Percentiles rank a stretch among this genome's conserved stretches.
phyloP scores from a whole-genome alignment of 1,284 basidiomycete genomes.

The Lignosus rhinocerotis region DNA sequence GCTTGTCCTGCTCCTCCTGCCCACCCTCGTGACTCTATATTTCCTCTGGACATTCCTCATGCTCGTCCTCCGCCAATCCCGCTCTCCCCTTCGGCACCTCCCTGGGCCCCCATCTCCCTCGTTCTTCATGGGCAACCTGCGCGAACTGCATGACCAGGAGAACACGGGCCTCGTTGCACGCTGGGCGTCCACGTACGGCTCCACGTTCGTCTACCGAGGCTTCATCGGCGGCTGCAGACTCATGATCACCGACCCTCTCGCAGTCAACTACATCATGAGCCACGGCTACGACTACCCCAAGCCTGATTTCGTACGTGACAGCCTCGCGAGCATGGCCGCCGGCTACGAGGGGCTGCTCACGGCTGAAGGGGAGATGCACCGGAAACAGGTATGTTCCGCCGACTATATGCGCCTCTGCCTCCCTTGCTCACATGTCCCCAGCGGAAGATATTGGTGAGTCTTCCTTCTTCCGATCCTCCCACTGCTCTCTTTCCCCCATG shows the following conservation, averaged over 20 bases:
- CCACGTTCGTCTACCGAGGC: conserved; percentile 55
- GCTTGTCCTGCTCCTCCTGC: conserved; percentile 8
- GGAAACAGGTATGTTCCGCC: conserved; percentile 45
- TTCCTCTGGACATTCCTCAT: conserved; percentile 36
- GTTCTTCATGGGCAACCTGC: conserved; percentile 57
- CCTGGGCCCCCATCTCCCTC: conserved; percentile 42
- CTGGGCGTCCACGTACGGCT: conserved; percentile 52
- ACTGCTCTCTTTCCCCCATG: not conserved
- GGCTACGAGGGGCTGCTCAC: conserved; percentile 50
- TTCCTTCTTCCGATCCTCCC: not conserved
- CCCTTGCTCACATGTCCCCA: conserved; percentile 24
- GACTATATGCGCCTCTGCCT: not conserved
- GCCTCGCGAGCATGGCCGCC: conserved; percentile 54
- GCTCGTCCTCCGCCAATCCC: conserved; percentile 36
- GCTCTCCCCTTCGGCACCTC: conserved; percentile 41
- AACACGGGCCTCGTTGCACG: conserved; percentile 51
- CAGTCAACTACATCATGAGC: conserved; percentile 60
- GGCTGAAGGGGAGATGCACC: conserved; percentile 53
- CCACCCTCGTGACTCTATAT: conserved; percentile 22
- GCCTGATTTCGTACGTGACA: conserved; percentile 59
- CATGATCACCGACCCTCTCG: conserved; percentile 60
- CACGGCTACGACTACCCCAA: conserved; percentile 68
- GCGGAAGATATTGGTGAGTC: conserved; percentile 43
- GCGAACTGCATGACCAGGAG: conserved; percentile 56
- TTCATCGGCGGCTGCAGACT: conserved; percentile 56